These are phyloP conservation scores for Helenozyma rhizophorensis DNA, from an alignment of 805 yeast species.

Conservation along the genomic window DNA sequence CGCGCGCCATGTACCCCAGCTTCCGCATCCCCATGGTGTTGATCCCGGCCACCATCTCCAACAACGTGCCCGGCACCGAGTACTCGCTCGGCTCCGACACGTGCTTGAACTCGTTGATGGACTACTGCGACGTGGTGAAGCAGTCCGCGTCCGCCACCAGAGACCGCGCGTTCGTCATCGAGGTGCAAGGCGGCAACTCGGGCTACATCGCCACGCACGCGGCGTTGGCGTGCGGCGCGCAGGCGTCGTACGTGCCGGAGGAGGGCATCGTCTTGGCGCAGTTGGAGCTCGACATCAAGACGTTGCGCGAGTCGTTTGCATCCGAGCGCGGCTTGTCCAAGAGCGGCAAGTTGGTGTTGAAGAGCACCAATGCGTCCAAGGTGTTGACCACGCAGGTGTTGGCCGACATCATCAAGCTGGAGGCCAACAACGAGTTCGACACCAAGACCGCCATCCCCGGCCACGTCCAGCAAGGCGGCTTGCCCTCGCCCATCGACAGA, in stretches of 20 bases:
- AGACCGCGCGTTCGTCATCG: slow-evolving; percentile 75
- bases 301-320: slow-evolving; percentile 56
- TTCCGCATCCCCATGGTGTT: slow-evolving; percentile 75
- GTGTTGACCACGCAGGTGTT: slow-evolving; percentile 65
- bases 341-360: slow-evolving; percentile 65
- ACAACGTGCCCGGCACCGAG: slow-evolving; percentile 80
- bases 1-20: slow-evolving; percentile 59
- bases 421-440: slow-evolving; percentile 63
- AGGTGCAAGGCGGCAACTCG: slow-evolving; percentile 82
- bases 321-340: slow-evolving; percentile 59
- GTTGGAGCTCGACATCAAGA: slow-evolving; percentile 60
- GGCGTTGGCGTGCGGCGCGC: slow-evolving; percentile 67
- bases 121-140: slow-evolving; percentile 74
- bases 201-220: slow-evolving; percentile 73
- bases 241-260: slow-evolving; percentile 75
- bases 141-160: slow-evolving; percentile 77
- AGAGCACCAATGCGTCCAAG: slow-evolving; percentile 62
- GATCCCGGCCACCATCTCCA: slow-evolving; percentile 76
- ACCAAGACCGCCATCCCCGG: slow-evolving; percentile 81
- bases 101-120: slow-evolving; percentile 64
- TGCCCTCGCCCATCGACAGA: slow-evolving; percentile 76
- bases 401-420: slow-evolving; percentile 66
- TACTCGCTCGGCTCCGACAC: slow-evolving; percentile 75
- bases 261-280: slow-evolving; percentile 56
- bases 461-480: slow-evolving; percentile 81